Evolutionary conservation across 202 grass and related monocot species (phyloP).

Genomic region (Alloteropsis angusta): DNA sequence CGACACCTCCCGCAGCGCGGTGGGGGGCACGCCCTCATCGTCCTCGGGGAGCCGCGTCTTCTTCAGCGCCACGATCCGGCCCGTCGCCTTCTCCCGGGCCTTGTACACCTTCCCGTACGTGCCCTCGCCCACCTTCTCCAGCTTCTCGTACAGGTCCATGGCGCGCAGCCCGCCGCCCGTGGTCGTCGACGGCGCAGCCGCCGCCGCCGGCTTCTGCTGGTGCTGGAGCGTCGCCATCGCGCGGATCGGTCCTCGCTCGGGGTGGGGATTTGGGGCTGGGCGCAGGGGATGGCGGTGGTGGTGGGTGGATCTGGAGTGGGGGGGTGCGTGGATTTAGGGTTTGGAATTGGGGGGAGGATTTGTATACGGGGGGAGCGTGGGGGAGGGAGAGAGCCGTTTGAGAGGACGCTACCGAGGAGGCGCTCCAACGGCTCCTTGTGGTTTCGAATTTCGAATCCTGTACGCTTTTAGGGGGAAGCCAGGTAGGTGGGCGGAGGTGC

Average conservation of each 20-base stretch:
- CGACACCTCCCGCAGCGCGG: constrained; percentile 88
- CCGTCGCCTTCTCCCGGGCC: constrained; percentile 82
- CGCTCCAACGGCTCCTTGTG: constrained; percentile 23
- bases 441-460: constrained; percentile 37
- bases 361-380: constrained; percentile 17
- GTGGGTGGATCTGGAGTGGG: not conserved
- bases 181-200: not conserved
- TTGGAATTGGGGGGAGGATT: constrained; percentile 10
- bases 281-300: not conserved
- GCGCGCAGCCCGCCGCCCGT: constrained; percentile 34
- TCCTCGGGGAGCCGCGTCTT: constrained; percentile 95
- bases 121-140: constrained; percentile 98
- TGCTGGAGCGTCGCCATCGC: constrained; percentile 32
- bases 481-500: not conserved
- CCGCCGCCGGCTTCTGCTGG: not conserved
- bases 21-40: constrained; percentile 92
- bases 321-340: not conserved
- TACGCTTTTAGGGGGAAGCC: not conserved
- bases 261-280: not conserved
- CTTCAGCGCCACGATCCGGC: constrained; percentile 93
- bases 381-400: constrained; percentile 32
- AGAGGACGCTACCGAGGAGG: not conserved
- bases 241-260: not conserved
- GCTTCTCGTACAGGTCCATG: constrained; percentile 96
- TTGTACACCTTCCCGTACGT: constrained; percentile 99